Evolutionary conservation across 352 stramenopile species (phyloP).

Genomic region (Globisporangium parvum): DNA sequence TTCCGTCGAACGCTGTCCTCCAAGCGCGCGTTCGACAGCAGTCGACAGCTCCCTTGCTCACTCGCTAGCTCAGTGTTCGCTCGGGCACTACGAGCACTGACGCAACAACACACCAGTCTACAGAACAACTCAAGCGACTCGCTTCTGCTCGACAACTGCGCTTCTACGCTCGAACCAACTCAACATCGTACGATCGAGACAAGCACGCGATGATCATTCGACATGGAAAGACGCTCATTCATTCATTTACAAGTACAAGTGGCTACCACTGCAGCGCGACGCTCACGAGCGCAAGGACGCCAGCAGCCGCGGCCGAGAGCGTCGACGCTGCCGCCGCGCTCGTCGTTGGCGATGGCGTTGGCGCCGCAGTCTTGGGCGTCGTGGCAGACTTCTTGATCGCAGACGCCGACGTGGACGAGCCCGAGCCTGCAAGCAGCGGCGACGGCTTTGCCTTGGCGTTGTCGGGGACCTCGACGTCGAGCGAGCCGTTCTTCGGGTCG

Average conservation of each 20-base stretch:
- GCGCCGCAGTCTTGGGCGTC: constrained; percentile 1
- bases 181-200: too few species aligned
- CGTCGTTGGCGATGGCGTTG: constrained; percentile 4
- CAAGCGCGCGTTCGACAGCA: too few species aligned
- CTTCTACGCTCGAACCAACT: too few species aligned
- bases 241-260: not conserved
- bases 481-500: constrained; percentile 19
- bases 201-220: too few species aligned
- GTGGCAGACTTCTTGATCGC: constrained; percentile 6
- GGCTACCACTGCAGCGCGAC: constrained; percentile 9
- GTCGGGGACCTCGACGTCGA: constrained; percentile 8
- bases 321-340: constrained; percentile 4
- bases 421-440: constrained; percentile 6
- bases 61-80: too few species aligned
- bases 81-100: too few species aligned
- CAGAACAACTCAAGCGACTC: too few species aligned
- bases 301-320: constrained; percentile 3
- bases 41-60: too few species aligned
- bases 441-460: constrained; percentile 7
- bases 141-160: too few species aligned
- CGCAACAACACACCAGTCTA: too few species aligned
- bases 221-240: too few species aligned
- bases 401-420: not conserved
- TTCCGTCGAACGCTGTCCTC: too few species aligned
- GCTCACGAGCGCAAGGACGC: not conserved